Evolutionary conservation across 1,139 yeast species (phyloP).

Genomic region (Candida mesenterica): DNA sequence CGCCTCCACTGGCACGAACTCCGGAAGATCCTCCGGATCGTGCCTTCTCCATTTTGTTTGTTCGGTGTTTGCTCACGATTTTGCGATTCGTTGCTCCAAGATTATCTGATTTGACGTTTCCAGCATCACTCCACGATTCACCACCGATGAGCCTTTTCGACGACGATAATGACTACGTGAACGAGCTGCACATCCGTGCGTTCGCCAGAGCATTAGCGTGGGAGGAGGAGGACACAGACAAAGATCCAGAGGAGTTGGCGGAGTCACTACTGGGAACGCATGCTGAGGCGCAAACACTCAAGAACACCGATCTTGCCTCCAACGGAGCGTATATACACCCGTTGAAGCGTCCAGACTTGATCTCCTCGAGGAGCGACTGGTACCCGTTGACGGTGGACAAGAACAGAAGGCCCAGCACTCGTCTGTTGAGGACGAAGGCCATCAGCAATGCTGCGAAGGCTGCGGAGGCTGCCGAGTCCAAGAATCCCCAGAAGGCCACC

Average conservation of each 20-base stretch:
- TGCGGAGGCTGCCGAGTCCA: constrained; percentile 7
- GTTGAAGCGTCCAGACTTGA: constrained; percentile 28
- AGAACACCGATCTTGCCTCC: neutral
- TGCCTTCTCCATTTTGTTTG: no score
- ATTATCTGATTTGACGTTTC: no score
- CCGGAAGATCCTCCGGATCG: no score
- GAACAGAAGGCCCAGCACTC: constrained; percentile 2
- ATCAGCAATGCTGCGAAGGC: constrained; percentile 3
- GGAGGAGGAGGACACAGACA: constrained; percentile 29
- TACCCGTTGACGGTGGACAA: constrained; percentile 46
- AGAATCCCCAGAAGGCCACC: constrained; percentile 1
- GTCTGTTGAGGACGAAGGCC: constrained; percentile 11
- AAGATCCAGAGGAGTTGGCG: constrained; percentile 4
- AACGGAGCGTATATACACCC: constrained; percentile 1
- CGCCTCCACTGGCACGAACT: no score
- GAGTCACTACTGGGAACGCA: constrained; percentile 2
- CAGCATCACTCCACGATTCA: neutral
- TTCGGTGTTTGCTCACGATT: no score
- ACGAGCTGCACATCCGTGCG: constrained; percentile 38
- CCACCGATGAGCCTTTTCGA: neutral
- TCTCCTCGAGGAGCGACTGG: constrained; percentile 68
- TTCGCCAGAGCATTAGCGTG: constrained; percentile 43
- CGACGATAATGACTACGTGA: constrained; percentile 29
- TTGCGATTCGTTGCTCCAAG: no score
- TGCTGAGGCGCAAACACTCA: neutral